Base-by-base conservation (phyloP, 1,139 yeast genomes). In the Scheffersomyces illinoinensis region DNA sequence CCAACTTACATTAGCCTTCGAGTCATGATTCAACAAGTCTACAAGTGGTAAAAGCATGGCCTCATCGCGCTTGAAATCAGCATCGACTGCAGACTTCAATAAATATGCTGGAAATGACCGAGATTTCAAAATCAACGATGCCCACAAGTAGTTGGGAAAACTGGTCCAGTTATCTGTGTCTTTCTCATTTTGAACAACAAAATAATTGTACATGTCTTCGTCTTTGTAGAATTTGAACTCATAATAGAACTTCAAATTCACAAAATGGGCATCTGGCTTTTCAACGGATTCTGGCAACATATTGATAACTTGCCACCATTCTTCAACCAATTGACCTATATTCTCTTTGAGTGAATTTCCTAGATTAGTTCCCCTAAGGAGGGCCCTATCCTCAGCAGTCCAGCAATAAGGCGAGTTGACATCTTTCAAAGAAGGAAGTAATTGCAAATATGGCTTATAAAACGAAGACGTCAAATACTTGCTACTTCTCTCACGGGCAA, bases 31-130 rank as follows among this genome's bases (percentile, higher is more conserved):
- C 57, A 93, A 73, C 19, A 91, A 75, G 68, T 93, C 98, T 24
- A 92, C 82, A 7, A 93, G 71, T 0, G 98, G 98, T 43, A 90
- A 72, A 55, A 93, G 76, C 76, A 92, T 88, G 2, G 90, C 91
- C 62, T 85, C 85, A 57, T 84, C 84, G 10, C 73, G 64, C 47
- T 68, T 66, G 47, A 71, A 58, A 18, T 66, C 68, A 7, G 61
- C 53, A 7, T 58, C 59, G 49, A 79, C 61, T 21, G 59, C 56
- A 7, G 63, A 69, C 53, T 73, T 70, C 51, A 78, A 64, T 59
- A 89, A 64, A 64, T 86, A 70, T 64, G 85, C 78, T 51, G 97
- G 97, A 68, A 93, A 93, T 0, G 96, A 87, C 61, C 98, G 80
- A 0, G 97, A 88, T 52, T 87, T 83, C 63, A 91, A 81, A 14